phyloP scores from a whole-genome alignment of 2,329 filamentous ascomycete genomes.

The Plenodomus tracheiphilus region DNA sequence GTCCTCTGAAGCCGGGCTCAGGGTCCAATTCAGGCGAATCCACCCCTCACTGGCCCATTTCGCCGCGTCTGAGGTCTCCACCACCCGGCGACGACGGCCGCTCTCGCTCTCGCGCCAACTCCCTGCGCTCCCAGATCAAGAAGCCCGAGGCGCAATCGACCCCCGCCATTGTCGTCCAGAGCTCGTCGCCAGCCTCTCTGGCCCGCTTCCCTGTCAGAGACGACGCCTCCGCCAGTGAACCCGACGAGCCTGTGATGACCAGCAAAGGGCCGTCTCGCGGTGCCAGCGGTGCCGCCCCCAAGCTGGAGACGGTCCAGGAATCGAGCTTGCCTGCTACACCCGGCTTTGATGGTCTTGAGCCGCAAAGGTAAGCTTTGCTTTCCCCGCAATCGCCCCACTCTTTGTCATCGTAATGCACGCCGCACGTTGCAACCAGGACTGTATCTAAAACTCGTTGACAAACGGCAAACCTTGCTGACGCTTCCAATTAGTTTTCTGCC shows the following conservation, averaged over 20 bases:
- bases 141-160: constrained; percentile 37
- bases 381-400: constrained; percentile 34
- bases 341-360: constrained; percentile 46
- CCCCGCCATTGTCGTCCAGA: constrained; percentile 52
- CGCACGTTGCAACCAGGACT: constrained; percentile 16
- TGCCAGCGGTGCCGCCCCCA: constrained; percentile 60
- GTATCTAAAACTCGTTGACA: constrained; percentile 18
- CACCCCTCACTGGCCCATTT: constrained; percentile 73
- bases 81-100: constrained; percentile 51
- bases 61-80: constrained; percentile 76
- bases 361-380: constrained; percentile 32
- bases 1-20: constrained; percentile 66
- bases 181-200: constrained; percentile 46
- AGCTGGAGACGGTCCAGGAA: constrained; percentile 89
- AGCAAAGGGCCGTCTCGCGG: constrained; percentile 55
- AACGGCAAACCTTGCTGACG: constrained; percentile 25
- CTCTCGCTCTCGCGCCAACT: constrained; percentile 49
- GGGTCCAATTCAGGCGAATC: constrained; percentile 48
- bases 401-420: constrained; percentile 26
- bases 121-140: constrained; percentile 43
- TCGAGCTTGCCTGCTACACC: constrained; percentile 75
- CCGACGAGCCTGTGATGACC: constrained; percentile 42
- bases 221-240: constrained; percentile 35
- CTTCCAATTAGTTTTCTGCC: constrained; percentile 22
- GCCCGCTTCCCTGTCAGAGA: constrained; percentile 37